These are phyloP conservation scores for Mycothermus thermophilus DNA, from an alignment of 495 filamentous ascomycete genomes.

Conservation along the genomic window DNA sequence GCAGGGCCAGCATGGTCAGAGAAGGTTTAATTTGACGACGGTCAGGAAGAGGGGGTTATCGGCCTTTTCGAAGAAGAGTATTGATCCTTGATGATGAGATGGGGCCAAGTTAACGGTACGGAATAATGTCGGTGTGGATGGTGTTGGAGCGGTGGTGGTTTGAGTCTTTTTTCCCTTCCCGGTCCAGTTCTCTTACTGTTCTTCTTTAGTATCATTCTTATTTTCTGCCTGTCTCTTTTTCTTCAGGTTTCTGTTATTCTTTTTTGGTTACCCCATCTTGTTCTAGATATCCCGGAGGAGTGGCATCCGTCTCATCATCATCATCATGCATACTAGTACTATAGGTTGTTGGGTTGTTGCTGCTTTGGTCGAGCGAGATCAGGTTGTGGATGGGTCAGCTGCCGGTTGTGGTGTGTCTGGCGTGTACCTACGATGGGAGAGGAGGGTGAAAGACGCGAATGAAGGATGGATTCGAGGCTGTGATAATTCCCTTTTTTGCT, in stretches of 20 bases:
- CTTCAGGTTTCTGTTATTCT: conserved; percentile 6
- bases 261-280: conserved; percentile 2
- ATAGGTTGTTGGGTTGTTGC: too few relatives aligned
- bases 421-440: too few relatives aligned
- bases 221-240: conserved; percentile 1
- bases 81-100: conserved; percentile 12
- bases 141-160: background rate
- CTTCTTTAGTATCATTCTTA: too few relatives aligned
- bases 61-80: conserved; percentile 24
- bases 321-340: too few relatives aligned
- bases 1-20: conserved; percentile 11
- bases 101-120: background rate
- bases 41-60: conserved; percentile 24
- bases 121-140: background rate
- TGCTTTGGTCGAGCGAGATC: too few relatives aligned
- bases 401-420: too few relatives aligned
- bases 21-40: conserved; percentile 20
- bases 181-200: too few relatives aligned
- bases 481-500: too few relatives aligned
- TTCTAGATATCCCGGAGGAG: background rate
- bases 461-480: too few relatives aligned
- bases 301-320: too few relatives aligned
- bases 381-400: too few relatives aligned
- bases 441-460: too few relatives aligned
- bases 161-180: conserved; percentile 1